Conservation (phyloP, 257 asterid genomes). For the Avicennia marina region DNA sequence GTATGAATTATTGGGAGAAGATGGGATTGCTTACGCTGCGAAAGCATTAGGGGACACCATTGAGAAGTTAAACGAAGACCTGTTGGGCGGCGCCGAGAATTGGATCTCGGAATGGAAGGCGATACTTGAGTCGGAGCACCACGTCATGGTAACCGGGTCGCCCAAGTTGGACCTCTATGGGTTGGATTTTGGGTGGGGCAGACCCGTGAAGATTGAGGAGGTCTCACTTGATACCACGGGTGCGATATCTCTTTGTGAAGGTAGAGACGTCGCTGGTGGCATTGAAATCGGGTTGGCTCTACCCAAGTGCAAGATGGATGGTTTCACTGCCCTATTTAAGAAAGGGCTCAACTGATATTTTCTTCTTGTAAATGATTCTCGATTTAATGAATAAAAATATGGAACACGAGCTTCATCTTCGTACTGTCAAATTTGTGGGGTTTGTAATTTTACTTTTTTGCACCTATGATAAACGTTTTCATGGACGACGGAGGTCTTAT, state of each 20-base stretch:
- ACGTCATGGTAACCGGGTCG: constrained; percentile 33
- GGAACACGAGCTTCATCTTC: too few relatives aligned
- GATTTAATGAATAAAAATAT: too few relatives aligned
- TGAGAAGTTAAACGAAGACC: constrained; percentile 25
- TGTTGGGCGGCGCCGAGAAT: constrained; percentile 19
- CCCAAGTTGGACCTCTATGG: constrained; percentile 31
- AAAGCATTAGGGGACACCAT: constrained; percentile 32
- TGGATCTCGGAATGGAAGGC: constrained; percentile 40
- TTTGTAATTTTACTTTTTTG: too few relatives aligned
- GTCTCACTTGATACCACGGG: constrained; percentile 22
- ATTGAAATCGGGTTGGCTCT: constrained; percentile 36
- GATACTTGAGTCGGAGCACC: constrained; percentile 29
- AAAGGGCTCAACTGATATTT: constrained; percentile 16
- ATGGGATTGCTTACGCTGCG: constrained; percentile 28
- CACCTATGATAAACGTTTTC: too few relatives aligned
- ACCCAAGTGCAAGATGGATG: constrained; percentile 19
- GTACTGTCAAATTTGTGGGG: too few relatives aligned
- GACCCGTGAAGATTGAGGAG: constrained; percentile 35
- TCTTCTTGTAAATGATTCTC: too few relatives aligned
- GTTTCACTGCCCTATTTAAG: constrained; percentile 16
- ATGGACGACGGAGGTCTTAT: too few relatives aligned
- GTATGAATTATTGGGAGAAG: constrained; percentile 12
- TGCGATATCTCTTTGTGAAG: constrained; percentile 31
- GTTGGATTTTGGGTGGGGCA: constrained; percentile 54
- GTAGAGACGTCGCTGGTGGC: constrained; percentile 31